Conservation (phyloP, 2,329 filamentous ascomycete genomes). For the Teratosphaeria nubilosa region DNA sequence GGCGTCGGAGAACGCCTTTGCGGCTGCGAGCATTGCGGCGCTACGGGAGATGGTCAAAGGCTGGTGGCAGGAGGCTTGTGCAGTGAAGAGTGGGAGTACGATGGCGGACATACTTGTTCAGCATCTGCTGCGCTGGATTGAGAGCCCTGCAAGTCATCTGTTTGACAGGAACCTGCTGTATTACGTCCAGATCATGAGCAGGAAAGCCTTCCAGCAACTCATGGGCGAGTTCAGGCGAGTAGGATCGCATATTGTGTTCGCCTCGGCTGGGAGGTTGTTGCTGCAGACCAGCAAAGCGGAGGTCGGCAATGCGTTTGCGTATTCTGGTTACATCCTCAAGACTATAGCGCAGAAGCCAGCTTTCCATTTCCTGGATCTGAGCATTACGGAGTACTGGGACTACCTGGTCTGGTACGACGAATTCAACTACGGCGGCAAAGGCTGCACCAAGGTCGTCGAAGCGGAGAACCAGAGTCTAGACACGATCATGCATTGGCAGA, state of each 20-base stretch:
- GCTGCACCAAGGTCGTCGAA: conserved; percentile 68
- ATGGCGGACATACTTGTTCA: conserved; percentile 98
- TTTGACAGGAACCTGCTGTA: conserved; percentile 92
- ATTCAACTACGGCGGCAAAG: conserved; percentile 96
- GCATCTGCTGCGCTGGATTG: conserved; percentile 94
- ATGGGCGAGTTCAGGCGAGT: conserved; percentile 95
- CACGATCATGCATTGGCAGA: conserved; percentile 97
- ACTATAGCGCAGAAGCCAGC: conserved; percentile 91
- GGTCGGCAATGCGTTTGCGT: conserved; percentile 91
- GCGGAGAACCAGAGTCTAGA: conserved; percentile 71
- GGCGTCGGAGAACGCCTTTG: conserved; percentile 81
- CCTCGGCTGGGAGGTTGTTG: conserved; percentile 76
- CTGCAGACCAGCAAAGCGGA: conserved; percentile 94
- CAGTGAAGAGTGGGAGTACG: conserved; percentile 54
- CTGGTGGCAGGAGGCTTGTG: conserved; percentile 84
- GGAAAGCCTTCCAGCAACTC: conserved; percentile 91
- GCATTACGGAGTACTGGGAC: conserved; percentile 99
- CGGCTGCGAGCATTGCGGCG: conserved; percentile 81
- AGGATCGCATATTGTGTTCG: conserved; percentile 91
- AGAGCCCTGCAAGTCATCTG: conserved; percentile 83
- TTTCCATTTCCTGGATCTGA: conserved; percentile 93
- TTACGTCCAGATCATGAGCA: conserved; percentile 97
- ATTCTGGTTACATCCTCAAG: conserved; percentile 95
- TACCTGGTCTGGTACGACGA: conserved; percentile 98
- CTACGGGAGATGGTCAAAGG: conserved; percentile 96